Conservation (phyloP, 257 asterid species). For the Buddleja alternifolia region DNA sequence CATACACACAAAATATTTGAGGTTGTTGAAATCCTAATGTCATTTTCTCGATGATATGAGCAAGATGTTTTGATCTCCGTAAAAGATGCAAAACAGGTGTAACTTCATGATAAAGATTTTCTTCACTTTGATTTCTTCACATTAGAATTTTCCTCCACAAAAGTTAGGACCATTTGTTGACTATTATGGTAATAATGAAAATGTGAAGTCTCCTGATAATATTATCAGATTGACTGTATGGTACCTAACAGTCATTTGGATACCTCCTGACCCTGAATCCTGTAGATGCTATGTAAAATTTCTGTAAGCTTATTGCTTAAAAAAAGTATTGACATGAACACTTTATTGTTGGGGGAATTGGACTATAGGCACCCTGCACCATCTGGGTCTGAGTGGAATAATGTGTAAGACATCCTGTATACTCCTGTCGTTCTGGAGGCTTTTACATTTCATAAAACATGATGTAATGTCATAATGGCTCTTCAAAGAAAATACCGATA, state of each 20-base stretch:
- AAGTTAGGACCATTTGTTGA: too few relatives aligned
- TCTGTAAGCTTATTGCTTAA: too few relatives aligned
- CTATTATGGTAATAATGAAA: too few relatives aligned
- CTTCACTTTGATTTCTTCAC: background rate
- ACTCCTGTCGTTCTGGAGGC: too few relatives aligned
- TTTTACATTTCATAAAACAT: too few relatives aligned
- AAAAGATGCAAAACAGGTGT: slow-evolving; percentile 6
- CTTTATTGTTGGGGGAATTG: background rate
- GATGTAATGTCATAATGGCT: too few relatives aligned
- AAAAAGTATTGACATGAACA: background rate
- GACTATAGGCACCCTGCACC: background rate
- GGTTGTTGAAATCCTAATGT: background rate
- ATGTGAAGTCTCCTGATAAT: too few relatives aligned
- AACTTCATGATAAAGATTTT: background rate
- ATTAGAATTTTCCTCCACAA: background rate
- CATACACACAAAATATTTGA: background rate
- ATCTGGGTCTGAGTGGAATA: background rate
- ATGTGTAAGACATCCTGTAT: background rate
- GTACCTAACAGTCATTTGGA: too few relatives aligned
- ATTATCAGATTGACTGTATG: too few relatives aligned
- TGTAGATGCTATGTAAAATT: too few relatives aligned
- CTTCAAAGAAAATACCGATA: too few relatives aligned
- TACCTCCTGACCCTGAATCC: too few relatives aligned
- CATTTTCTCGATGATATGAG: background rate
- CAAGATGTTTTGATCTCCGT: background rate